phyloP scores from a whole-genome alignment of 208 protist species.

The Wallacemonas collosoma region DNA sequence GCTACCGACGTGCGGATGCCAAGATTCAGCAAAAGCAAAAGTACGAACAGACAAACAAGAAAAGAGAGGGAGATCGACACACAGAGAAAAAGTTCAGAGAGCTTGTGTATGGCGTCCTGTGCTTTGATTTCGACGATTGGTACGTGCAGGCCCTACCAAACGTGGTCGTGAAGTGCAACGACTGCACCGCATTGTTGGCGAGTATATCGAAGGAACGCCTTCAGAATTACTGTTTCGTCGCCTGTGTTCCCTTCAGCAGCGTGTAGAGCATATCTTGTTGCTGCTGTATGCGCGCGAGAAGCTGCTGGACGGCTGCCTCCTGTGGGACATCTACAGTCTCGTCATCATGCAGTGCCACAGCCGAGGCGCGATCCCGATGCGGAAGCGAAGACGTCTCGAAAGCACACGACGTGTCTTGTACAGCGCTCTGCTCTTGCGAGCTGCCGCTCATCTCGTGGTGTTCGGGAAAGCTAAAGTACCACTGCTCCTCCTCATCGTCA shows the following conservation, averaged over 20 bases:
- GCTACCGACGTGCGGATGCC: no score
- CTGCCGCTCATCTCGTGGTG: constrained; percentile 1
- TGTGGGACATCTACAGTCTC: neutral
- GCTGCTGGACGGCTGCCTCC: neutral
- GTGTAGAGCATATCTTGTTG: neutral
- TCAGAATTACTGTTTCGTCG: no score
- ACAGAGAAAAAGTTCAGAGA: no score
- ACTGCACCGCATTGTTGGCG: no score
- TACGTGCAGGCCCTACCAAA: no score
- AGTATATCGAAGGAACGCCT: no score
- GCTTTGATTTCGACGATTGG: no score
- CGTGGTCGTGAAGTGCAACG: no score
- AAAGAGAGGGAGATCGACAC: neutral
- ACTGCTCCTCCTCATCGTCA: neutral
- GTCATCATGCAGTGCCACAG: constrained; percentile 1
- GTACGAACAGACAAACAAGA: neutral
- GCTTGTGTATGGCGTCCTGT: no score
- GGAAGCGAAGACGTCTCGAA: no score
- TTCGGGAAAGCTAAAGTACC: constrained; percentile 11
- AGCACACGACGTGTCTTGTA: no score
- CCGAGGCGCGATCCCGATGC: neutral
- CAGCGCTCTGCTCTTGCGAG: no score
- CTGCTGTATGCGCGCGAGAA: neutral
- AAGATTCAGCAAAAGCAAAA: neutral
- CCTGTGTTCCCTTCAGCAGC: neutral